Percentiles rank a stretch among this genome's conserved stretches.
These are phyloP conservation scores for Capronia epimyces DNA, from an alignment of 2,329 filamentous ascomycete genomes.

Conservation along the genomic window DNA sequence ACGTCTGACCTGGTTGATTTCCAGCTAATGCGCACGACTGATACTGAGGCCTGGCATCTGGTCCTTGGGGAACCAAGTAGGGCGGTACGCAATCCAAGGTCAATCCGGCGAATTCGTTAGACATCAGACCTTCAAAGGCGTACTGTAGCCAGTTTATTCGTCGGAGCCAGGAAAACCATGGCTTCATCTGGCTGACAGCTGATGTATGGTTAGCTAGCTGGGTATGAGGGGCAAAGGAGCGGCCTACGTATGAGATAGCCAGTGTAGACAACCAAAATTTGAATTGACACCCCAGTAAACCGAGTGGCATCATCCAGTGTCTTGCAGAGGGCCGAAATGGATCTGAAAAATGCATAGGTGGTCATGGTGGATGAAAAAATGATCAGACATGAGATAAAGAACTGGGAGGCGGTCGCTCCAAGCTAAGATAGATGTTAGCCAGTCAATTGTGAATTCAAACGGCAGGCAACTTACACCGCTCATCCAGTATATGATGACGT, in stretches of 20 bases:
- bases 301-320: slow-evolving; percentile 48
- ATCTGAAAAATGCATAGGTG: slow-evolving; percentile 52
- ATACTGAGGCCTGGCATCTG: slow-evolving; percentile 43
- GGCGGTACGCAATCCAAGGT: slow-evolving; percentile 52
- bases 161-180: slow-evolving; percentile 58
- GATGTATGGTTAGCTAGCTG: not conserved
- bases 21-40: slow-evolving; percentile 59
- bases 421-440: slow-evolving; percentile 32
- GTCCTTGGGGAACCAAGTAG: slow-evolving; percentile 52
- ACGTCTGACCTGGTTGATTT: slow-evolving; percentile 47
- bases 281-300: slow-evolving; percentile 47
- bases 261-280: slow-evolving; percentile 55
- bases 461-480: slow-evolving; percentile 30
- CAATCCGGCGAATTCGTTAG: slow-evolving; percentile 63
- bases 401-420: slow-evolving; percentile 53
- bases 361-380: slow-evolving; percentile 51
- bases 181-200: slow-evolving; percentile 55
- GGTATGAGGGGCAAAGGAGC: not conserved
- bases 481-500: slow-evolving; percentile 60
- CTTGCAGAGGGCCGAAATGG: slow-evolving; percentile 45
- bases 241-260: slow-evolving; percentile 54
- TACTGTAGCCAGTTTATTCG: slow-evolving; percentile 66
- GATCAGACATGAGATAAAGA: slow-evolving; percentile 56
- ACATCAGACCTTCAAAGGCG: slow-evolving; percentile 61
- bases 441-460: not conserved